Percentiles rank a stretch among this genome's conserved stretches.
Evolutionary conservation across 331 rosid species (phyloP).

Genomic region (Malus hybrid): DNA sequence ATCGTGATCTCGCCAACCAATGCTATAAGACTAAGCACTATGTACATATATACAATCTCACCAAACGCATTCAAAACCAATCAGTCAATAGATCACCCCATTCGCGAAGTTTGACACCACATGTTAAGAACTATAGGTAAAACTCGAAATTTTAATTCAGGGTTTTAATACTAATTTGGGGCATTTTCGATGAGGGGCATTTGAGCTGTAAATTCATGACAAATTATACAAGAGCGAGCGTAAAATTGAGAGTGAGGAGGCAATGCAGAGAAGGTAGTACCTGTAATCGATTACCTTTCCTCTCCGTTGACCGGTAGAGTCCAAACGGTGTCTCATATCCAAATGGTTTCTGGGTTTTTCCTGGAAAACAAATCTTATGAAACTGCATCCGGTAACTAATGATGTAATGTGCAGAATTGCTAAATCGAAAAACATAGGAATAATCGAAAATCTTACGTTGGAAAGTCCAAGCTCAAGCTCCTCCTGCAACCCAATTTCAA

Average conservation of each 20-base stretch:
- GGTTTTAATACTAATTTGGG: no score
- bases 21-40: neutral
- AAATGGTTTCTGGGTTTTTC: constrained; percentile 94
- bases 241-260: neutral
- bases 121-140: neutral
- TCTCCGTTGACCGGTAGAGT: constrained; percentile 78
- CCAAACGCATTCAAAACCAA: neutral
- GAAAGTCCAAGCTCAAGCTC: constrained; percentile 83
- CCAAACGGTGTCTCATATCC: constrained; percentile 99
- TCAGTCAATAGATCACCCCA: neutral
- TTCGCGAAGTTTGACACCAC: neutral
- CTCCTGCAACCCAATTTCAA: constrained; percentile 42
- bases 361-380: constrained; percentile 22
- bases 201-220: neutral
- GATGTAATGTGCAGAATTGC: neutral
- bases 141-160: no score
- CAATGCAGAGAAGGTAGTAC: constrained; percentile 26
- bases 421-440: neutral
- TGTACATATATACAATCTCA: neutral
- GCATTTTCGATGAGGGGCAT: neutral
- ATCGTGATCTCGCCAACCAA: neutral
- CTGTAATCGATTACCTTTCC: constrained; percentile 95
- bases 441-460: constrained; percentile 30
- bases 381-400: neutral
- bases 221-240: neutral